Evolutionary conservation across 768 basidiomycete species (phyloP).

Genomic region (Boletus reticulatus): DNA sequence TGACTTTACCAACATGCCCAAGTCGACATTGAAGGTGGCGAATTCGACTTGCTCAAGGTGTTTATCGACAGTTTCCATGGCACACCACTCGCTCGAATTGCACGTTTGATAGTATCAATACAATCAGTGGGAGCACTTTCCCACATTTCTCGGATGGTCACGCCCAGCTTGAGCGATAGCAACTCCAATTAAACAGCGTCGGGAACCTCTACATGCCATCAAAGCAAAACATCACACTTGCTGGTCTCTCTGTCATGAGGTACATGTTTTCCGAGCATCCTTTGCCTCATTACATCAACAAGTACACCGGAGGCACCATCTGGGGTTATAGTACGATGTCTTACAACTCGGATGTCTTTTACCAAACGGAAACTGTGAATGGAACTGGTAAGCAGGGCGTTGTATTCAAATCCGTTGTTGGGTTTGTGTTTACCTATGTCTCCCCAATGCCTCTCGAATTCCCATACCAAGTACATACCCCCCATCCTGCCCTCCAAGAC

Average conservation of each 20-base stretch:
- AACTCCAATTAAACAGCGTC: background rate
- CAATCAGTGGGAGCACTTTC: too few relatives aligned
- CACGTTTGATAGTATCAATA: too few relatives aligned
- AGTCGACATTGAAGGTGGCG: too few relatives aligned
- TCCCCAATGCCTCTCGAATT: constrained; percentile 81
- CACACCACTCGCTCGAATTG: too few relatives aligned
- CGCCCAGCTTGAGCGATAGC: too few relatives aligned
- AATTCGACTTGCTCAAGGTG: too few relatives aligned
- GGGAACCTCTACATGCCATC: constrained; percentile 7
- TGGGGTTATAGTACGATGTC: constrained; percentile 14
- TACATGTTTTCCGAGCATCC: background rate
- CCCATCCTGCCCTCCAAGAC: constrained; percentile 46
- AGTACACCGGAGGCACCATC: constrained; percentile 1
- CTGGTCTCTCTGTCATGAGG: constrained; percentile 6
- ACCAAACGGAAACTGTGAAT: constrained; percentile 4
- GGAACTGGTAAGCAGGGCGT: constrained; percentile 5
- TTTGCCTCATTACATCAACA: too few relatives aligned
- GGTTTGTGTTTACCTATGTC: constrained; percentile 41
- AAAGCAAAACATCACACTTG: background rate
- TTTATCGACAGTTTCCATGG: too few relatives aligned
- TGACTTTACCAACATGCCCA: too few relatives aligned
- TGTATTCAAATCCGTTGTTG: background rate
- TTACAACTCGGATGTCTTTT: constrained; percentile 14
- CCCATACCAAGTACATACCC: constrained; percentile 75
- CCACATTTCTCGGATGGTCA: too few relatives aligned